These are phyloP conservation scores for Colletotrichum sublineola DNA, from an alignment of 2,329 filamentous ascomycete genomes.

Conservation along the genomic window DNA sequence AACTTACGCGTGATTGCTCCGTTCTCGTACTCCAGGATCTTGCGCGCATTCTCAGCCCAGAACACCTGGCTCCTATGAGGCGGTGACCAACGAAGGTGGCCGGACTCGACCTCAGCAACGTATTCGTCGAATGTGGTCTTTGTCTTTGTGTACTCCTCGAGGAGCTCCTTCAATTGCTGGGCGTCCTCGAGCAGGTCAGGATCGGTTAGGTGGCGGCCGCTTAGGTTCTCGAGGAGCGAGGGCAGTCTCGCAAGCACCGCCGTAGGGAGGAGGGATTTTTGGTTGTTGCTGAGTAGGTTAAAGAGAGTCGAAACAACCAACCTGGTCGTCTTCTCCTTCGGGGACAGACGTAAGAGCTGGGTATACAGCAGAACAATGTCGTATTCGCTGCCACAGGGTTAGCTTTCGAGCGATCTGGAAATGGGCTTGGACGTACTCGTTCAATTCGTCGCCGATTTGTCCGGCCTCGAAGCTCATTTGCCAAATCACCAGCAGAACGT, in stretches of 20 bases:
- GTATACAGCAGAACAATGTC: conserved; percentile 93
- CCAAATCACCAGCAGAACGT: conserved; percentile 94
- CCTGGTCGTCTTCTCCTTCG: conserved; percentile 97
- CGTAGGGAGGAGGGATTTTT: conserved; percentile 82
- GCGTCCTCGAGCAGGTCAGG: conserved; percentile 75
- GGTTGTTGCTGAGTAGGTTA: conserved; percentile 82
- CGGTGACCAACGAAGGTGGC: conserved; percentile 92
- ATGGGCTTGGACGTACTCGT: conserved; percentile 74
- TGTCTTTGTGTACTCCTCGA: conserved; percentile 77
- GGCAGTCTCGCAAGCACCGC: conserved; percentile 89
- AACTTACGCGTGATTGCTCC: conserved; percentile 84
- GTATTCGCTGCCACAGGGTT: conserved; percentile 75
- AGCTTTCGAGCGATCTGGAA: not conserved
- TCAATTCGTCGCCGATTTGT: conserved; percentile 78
- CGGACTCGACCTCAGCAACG: conserved; percentile 85
- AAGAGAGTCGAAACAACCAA: conserved; percentile 89
- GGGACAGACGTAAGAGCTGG: conserved; percentile 90
- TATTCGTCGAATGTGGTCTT: conserved; percentile 90
- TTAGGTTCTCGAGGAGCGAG: conserved; percentile 72
- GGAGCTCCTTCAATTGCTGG: conserved; percentile 70
- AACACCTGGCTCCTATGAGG: conserved; percentile 89
- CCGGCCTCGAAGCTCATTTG: conserved; percentile 95
- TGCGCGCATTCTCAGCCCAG: conserved; percentile 91
- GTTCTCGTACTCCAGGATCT: conserved; percentile 86
- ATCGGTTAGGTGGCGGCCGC: conserved; percentile 73